phyloP scores from a whole-genome alignment of 257 asterid species.

The Przewalskia tangutica region DNA sequence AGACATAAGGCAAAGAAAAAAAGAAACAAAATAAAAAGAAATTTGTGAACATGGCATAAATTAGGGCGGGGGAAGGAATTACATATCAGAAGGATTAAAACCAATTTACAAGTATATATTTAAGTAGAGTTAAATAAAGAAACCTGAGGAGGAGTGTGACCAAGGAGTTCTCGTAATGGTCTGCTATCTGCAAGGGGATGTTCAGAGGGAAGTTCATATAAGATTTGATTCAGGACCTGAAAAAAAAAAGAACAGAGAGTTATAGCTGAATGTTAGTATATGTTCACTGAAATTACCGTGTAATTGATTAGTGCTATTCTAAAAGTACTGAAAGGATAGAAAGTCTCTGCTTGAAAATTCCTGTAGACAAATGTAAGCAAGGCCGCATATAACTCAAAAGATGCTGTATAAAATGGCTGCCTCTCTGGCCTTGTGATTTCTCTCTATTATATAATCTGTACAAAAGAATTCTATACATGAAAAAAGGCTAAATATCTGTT shows the following conservation, averaged over 20 bases:
- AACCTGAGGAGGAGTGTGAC: constrained; percentile 19
- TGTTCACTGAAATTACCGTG: not conserved
- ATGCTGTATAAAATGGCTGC: too few relatives aligned
- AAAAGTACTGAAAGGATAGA: not conserved
- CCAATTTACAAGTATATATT: not conserved
- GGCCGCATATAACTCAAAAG: too few relatives aligned
- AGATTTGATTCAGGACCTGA: constrained; percentile 15
- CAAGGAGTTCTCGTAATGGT: constrained; percentile 13
- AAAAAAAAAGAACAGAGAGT: not conserved
- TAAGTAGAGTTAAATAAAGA: not conserved
- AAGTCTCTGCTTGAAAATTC: not conserved
- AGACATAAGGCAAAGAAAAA: not conserved
- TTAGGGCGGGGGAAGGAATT: not conserved
- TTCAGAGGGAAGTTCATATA: constrained; percentile 12
- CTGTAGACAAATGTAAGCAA: not conserved
- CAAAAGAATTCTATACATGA: too few relatives aligned
- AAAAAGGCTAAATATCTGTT: too few relatives aligned
- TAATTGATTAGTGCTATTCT: not conserved
- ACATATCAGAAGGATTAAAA: not conserved
- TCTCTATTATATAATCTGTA: too few relatives aligned
- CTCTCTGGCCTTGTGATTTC: too few relatives aligned
- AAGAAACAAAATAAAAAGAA: not conserved
- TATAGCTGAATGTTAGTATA: not conserved
- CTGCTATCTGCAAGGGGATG: constrained; percentile 13
- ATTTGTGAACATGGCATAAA: not conserved